Evolutionary conservation across 495 filamentous ascomycete genomes (phyloP).

Genomic region (Podospora pseudocomata): DNA sequence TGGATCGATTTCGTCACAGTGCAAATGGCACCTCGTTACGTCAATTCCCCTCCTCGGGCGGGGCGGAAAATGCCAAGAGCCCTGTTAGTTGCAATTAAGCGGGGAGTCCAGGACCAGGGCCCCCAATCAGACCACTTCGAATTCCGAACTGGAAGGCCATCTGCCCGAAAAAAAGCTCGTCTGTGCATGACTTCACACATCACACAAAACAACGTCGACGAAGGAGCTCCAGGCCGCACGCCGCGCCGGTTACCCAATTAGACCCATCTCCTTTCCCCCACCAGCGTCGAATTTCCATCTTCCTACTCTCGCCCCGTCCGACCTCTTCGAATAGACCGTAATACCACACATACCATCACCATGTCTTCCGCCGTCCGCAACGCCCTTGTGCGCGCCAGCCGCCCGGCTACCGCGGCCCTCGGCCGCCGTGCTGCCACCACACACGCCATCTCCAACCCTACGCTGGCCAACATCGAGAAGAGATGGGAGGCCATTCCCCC

Average conservation of each 20-base stretch:
- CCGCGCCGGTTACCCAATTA: conserved; percentile 39
- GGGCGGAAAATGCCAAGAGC: neutral
- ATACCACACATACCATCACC: conserved; percentile 14
- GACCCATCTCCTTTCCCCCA: conserved; percentile 41
- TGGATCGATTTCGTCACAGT: conserved; percentile 11
- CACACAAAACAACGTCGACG: conserved; percentile 31
- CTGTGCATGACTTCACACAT: conserved; percentile 37
- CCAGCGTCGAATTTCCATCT: conserved; percentile 18
- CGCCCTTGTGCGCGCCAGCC: conserved; percentile 39
- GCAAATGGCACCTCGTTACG: neutral
- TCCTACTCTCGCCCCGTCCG: conserved; percentile 3
- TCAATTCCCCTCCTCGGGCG: conserved; percentile 8
- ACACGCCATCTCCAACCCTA: conserved; percentile 96
- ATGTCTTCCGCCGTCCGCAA: conserved; percentile 43
- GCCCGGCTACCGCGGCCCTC: conserved; percentile 34
- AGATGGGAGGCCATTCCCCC: conserved; percentile 95
- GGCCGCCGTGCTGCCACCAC: conserved; percentile 65
- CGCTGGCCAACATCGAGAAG: conserved; percentile 97
- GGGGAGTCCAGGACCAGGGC: conserved; percentile 15
- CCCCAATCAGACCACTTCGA: conserved; percentile 32
- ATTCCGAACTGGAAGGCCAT: conserved; percentile 28
- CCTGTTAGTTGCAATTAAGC: conserved; percentile 17
- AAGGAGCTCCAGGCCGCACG: conserved; percentile 31
- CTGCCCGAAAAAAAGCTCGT: conserved; percentile 37
- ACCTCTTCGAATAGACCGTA: conserved; percentile 11